Evolutionary conservation across 129 eudicot genomes (phyloP).

Genomic region (Logfia minima): DNA sequence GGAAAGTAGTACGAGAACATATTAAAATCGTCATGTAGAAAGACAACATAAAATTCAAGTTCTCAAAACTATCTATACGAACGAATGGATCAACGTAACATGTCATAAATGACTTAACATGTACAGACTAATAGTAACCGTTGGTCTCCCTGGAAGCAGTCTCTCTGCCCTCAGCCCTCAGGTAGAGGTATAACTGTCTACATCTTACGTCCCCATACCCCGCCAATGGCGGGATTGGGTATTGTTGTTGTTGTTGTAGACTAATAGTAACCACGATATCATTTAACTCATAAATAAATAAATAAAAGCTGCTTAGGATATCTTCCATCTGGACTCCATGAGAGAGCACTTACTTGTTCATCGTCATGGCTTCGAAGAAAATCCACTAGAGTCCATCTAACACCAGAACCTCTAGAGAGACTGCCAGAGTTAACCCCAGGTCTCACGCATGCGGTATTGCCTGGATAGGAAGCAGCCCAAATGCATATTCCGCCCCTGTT

Average conservation of each 20-base stretch:
- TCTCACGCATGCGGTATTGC: constrained; percentile 81
- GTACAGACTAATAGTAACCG: constrained; percentile 2
- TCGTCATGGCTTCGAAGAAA: constrained; percentile 53
- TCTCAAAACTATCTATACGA: constrained; percentile 6
- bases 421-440: constrained; percentile 59
- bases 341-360: constrained; percentile 84
- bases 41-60: background rate
- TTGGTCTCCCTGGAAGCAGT: no score
- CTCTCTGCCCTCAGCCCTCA: no score
- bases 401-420: constrained; percentile 20
- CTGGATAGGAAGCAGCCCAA: constrained; percentile 96
- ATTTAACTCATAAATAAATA: background rate
- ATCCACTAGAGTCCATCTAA: constrained; percentile 52
- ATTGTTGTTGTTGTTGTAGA: no score
- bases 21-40: constrained; percentile 5
- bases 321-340: constrained; percentile 99
- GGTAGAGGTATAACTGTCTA: no score
- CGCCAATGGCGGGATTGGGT: no score
- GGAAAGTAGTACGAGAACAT: constrained; percentile 32
- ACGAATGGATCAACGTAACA: constrained; percentile 15
- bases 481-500: constrained; percentile 96
- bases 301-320: constrained; percentile 52
- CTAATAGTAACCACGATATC: no score
- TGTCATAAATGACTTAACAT: background rate
- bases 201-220: no score